Evolutionary conservation across 139 green algal genomes (phyloP).

Genomic region (Chlamydomonas sp.): DNA sequence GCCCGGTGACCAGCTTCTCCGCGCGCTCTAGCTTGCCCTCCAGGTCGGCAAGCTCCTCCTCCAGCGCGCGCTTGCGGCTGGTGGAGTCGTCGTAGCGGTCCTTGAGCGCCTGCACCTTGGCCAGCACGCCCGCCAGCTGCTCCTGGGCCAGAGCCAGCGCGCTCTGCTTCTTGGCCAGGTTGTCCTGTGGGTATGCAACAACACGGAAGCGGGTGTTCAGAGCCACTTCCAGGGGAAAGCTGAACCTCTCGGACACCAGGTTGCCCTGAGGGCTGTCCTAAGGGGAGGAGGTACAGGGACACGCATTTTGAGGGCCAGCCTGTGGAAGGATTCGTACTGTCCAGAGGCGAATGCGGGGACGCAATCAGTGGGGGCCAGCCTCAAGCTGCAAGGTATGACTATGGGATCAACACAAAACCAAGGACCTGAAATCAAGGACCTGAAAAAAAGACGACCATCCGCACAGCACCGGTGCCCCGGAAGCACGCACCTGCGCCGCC

Average conservation of each 20-base stretch:
- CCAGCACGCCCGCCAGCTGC: constrained; percentile 76
- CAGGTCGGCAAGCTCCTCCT: constrained; percentile 82
- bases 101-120: constrained; percentile 83
- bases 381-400: no score
- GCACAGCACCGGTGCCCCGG: no score
- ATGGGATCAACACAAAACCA: no score
- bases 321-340: no score
- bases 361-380: no score
- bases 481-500: constrained; percentile 65
- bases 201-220: neutral
- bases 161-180: constrained; percentile 71
- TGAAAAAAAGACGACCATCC: no score
- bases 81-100: constrained; percentile 83
- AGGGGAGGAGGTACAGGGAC: no score
- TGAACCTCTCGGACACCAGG: no score
- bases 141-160: constrained; percentile 73
- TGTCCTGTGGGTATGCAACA: constrained; percentile 37
- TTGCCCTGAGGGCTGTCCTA: no score
- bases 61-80: constrained; percentile 74
- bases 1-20: constrained; percentile 77
- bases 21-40: constrained; percentile 84
- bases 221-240: no score
- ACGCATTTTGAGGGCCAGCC: no score
- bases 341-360: no score
- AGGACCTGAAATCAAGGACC: neutral